Conservation (phyloP, 306 rosid species). For the Myrica gale region DNA sequence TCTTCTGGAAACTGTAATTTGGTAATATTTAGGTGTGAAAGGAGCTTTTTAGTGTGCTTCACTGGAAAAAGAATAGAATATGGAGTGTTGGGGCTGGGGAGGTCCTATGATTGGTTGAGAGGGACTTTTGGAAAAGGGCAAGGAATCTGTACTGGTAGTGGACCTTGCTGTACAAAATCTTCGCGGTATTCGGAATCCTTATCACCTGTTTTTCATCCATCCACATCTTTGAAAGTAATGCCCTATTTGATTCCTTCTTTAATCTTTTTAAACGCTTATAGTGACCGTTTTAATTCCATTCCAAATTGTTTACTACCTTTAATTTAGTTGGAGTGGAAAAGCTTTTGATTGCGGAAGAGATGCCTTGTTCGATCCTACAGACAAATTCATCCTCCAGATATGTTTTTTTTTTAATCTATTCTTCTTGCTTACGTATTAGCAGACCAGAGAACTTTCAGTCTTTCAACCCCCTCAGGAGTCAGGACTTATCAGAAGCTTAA, state of each 20-base stretch:
- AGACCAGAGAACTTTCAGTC: neutral
- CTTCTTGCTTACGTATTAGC: neutral
- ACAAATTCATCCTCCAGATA: neutral
- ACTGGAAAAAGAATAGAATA: neutral
- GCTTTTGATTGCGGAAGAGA: too few species aligned
- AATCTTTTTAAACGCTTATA: neutral
- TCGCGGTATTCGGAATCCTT: conserved; percentile 32
- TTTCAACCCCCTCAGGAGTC: neutral
- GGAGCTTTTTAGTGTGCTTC: neutral
- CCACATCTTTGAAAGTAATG: neutral
- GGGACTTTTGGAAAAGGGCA: conserved; percentile 23
- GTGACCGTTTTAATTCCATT: neutral
- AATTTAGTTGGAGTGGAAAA: too few species aligned
- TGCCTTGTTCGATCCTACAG: neutral
- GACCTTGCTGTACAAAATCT: conserved; percentile 30
- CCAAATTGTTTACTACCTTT: neutral
- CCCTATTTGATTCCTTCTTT: conserved; percentile 16
- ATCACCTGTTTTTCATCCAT: conserved; percentile 24
- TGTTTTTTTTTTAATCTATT: neutral
- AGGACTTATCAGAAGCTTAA: neutral
- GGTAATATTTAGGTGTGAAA: neutral
- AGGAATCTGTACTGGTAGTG: conserved; percentile 31
- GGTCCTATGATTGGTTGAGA: conserved; percentile 31
- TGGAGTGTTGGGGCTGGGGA: neutral
- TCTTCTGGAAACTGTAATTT: neutral